phyloP scores from a whole-genome alignment of 1,284 basidiomycete species.

The Fistulina hepatica region DNA sequence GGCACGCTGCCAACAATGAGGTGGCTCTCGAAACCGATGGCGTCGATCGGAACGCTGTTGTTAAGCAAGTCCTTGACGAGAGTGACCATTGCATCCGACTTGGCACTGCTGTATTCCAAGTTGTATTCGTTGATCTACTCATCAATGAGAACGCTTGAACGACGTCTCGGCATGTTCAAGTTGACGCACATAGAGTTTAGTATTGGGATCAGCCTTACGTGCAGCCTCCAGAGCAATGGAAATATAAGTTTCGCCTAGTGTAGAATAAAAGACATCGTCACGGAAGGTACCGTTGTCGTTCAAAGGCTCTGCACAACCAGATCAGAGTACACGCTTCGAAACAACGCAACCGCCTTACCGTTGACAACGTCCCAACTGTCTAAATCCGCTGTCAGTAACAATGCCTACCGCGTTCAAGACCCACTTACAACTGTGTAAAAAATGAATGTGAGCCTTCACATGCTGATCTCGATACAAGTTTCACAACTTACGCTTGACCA shows the following conservation, averaged over 20 bases:
- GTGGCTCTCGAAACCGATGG: slow-evolving; percentile 45
- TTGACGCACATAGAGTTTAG: slow-evolving; percentile 30
- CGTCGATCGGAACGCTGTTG: slow-evolving; percentile 42
- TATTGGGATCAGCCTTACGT: slow-evolving; percentile 29
- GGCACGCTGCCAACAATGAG: slow-evolving; percentile 41
- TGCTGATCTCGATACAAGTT: slow-evolving; percentile 3
- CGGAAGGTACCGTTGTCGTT: slow-evolving; percentile 49
- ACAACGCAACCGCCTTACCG: slow-evolving; percentile 21
- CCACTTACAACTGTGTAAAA: neutral
- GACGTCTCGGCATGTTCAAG: neutral
- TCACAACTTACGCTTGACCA: slow-evolving; percentile 26
- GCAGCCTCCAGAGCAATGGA: slow-evolving; percentile 31
- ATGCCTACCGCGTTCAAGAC: neutral
- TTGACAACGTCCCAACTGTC: slow-evolving; percentile 31
- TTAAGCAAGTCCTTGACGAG: slow-evolving; percentile 37
- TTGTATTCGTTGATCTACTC: slow-evolving; percentile 57
- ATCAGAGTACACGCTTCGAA: slow-evolving; percentile 11
- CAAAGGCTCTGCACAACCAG: slow-evolving; percentile 31
- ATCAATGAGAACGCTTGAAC: slow-evolving; percentile 7
- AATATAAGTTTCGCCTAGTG: slow-evolving; percentile 28
- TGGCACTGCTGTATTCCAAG: slow-evolving; percentile 38
- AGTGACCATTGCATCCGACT: slow-evolving; percentile 39
- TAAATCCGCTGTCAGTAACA: slow-evolving; percentile 4
- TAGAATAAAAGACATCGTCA: slow-evolving; percentile 27
- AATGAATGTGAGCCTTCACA: neutral